Conservation (phyloP, 2,329 filamentous ascomycete genomes). For the Ophiostoma quercus region DNA sequence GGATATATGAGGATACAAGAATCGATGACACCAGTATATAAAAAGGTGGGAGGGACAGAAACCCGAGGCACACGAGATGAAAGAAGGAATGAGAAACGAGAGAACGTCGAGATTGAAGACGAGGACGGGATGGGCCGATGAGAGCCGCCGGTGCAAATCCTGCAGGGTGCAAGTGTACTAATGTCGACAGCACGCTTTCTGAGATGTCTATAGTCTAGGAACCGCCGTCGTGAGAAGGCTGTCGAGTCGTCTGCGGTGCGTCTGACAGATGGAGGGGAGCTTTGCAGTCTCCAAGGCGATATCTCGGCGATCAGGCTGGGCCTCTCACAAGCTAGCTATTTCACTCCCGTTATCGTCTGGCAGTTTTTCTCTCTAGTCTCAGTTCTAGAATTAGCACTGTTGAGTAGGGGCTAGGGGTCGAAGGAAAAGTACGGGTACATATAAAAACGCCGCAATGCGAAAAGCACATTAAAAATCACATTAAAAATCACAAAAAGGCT, state of each 20-base stretch:
- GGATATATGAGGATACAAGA: background rate
- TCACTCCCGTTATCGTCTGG: background rate
- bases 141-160: conserved; percentile 14
- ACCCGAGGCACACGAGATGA: background rate
- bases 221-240: background rate
- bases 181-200: background rate
- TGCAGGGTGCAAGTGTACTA: background rate
- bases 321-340: conserved; percentile 9
- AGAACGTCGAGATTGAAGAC: background rate
- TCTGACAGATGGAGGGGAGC: background rate
- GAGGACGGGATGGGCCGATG: conserved; percentile 12
- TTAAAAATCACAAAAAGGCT: background rate
- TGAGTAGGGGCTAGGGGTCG: background rate
- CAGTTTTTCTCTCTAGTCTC: conserved; percentile 8
- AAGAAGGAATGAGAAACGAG: background rate
- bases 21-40: conserved; percentile 1
- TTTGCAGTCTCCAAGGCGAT: conserved; percentile 6
- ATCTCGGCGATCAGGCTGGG: background rate
- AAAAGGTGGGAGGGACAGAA: background rate
- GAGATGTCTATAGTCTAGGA: background rate
- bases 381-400: background rate
- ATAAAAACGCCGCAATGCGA: background rate
- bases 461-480: background rate
- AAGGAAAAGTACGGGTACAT: conserved; percentile 8
- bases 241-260: background rate